Evolutionary conservation across 2,329 filamentous ascomycete species (phyloP).

Genomic region (Colletotrichum somersetense): DNA sequence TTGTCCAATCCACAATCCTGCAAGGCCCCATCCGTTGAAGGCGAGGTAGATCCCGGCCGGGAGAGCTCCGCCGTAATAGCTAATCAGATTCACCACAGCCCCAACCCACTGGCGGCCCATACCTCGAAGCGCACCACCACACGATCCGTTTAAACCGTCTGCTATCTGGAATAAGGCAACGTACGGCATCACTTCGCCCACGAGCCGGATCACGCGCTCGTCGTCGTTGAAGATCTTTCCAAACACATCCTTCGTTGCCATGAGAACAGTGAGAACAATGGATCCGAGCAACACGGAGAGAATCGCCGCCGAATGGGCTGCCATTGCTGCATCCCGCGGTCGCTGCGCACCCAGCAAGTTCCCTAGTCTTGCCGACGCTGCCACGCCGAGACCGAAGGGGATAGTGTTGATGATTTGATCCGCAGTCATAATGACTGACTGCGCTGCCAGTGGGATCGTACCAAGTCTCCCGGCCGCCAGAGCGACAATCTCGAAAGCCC

Average conservation of each 20-base stretch:
- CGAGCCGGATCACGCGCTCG: conserved; percentile 76
- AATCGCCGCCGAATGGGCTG: conserved; percentile 81
- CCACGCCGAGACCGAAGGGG: conserved; percentile 88
- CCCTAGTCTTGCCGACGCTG: conserved; percentile 81
- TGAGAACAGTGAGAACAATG: conserved; percentile 75
- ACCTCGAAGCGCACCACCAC: conserved; percentile 82
- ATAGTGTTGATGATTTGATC: conserved; percentile 89
- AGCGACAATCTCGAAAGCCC: conserved; percentile 93
- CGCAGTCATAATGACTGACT: conserved; percentile 90
- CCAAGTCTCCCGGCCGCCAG: conserved; percentile 85
- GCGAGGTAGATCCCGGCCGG: conserved; percentile 87
- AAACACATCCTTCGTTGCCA: conserved; percentile 79
- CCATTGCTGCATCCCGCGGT: conserved; percentile 73
- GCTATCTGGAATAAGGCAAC: conserved; percentile 93
- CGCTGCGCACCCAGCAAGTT: conserved; percentile 81
- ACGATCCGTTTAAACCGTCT: conserved; percentile 87
- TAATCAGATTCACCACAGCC: conserved; percentile 82
- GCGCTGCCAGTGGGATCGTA: conserved; percentile 82
- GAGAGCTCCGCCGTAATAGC: conserved; percentile 86
- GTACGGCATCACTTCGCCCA: conserved; percentile 83
- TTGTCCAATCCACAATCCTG: conserved; percentile 86
- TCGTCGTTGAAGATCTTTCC: conserved; percentile 88
- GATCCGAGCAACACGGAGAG: conserved; percentile 78
- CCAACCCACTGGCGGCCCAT: conserved; percentile 92
- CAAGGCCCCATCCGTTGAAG: conserved; percentile 86